Evolutionary conservation across 1,284 basidiomycete genomes (phyloP).

Genomic region (Sporisorium iseilematis-ciliati): DNA sequence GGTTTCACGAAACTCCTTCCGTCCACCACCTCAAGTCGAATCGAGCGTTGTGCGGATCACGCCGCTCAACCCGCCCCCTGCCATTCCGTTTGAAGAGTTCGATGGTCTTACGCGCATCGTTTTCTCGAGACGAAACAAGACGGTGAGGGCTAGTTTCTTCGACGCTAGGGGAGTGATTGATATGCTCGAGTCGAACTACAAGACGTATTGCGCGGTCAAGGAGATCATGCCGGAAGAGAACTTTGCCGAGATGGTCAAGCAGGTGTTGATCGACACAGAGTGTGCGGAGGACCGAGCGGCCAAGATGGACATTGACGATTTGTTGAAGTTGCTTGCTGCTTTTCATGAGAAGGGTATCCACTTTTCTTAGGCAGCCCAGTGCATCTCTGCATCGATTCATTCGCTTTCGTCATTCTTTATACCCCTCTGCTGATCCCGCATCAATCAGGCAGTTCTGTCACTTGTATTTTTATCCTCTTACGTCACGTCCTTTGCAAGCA

Average conservation of each 20-base stretch:
- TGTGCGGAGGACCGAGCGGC: conserved; percentile 80
- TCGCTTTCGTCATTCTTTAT: conserved; percentile 6
- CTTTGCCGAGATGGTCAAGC: conserved; percentile 76
- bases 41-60: conserved; percentile 90
- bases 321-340: conserved; percentile 80
- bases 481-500: conserved; percentile 20
- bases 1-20: conserved; percentile 94
- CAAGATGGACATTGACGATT: conserved; percentile 86
- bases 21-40: conserved; percentile 95
- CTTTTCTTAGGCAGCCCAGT: conserved; percentile 74
- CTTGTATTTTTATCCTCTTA: conserved; percentile 32
- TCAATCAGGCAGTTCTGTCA: background rate
- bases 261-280: conserved; percentile 78
- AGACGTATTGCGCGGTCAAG: conserved; percentile 90
- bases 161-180: conserved; percentile 92
- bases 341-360: conserved; percentile 87
- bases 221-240: conserved; percentile 46
- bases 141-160: conserved; percentile 82
- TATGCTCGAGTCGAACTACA: conserved; percentile 93
- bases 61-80: conserved; percentile 93
- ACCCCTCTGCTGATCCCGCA: conserved; percentile 4
- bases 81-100: conserved; percentile 95
- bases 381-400: background rate
- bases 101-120: conserved; percentile 92
- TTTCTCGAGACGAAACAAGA: conserved; percentile 92